phyloP scores from a whole-genome alignment of 2,329 filamentous ascomycete genomes.

The Gaeumannomyces tritici region DNA sequence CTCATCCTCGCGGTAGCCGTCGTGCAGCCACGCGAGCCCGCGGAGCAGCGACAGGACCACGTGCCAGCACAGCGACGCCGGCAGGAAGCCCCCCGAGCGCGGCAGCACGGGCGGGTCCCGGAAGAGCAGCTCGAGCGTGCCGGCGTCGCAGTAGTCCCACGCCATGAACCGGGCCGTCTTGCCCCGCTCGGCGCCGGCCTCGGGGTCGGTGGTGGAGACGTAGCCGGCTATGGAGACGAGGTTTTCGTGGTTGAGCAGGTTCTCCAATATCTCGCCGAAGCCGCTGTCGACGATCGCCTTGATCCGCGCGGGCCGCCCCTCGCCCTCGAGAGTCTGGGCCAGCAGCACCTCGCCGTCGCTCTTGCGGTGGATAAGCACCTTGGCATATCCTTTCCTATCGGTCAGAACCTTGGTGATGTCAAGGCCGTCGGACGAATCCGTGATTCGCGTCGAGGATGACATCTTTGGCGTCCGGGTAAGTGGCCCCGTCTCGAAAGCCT shows the following conservation, averaged over 20 bases:
- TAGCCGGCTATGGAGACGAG: slow-evolving; percentile 31
- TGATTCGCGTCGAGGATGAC: neutral
- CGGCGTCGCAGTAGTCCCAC: slow-evolving; percentile 44
- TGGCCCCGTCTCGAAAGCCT: no score
- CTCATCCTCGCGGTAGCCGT: slow-evolving; percentile 26
- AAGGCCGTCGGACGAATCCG: neutral
- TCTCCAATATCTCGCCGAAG: slow-evolving; percentile 18
- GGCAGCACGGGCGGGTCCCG: slow-evolving; percentile 13
- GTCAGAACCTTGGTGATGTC: slow-evolving; percentile 17
- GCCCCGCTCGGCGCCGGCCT: slow-evolving; percentile 9
- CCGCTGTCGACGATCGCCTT: slow-evolving; percentile 16
- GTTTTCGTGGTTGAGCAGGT: slow-evolving; percentile 39
- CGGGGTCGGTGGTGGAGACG: neutral
- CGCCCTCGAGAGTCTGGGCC: slow-evolving; percentile 15
- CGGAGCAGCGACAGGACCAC: slow-evolving; percentile 35
- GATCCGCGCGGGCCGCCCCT: slow-evolving; percentile 6
- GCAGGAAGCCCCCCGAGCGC: slow-evolving; percentile 25
- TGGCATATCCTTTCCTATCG: slow-evolving; percentile 6
- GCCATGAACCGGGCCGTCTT: slow-evolving; percentile 24
- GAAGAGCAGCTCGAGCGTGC: slow-evolving; percentile 31
- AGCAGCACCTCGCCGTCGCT: slow-evolving; percentile 23
- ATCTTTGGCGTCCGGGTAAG: neutral
- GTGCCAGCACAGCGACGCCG: slow-evolving; percentile 47
- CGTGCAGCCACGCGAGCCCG: slow-evolving; percentile 43
- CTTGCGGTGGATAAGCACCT: slow-evolving; percentile 19